Conservation (phyloP, 2,329 filamentous ascomycete species). For the Dothistroma pini region DNA sequence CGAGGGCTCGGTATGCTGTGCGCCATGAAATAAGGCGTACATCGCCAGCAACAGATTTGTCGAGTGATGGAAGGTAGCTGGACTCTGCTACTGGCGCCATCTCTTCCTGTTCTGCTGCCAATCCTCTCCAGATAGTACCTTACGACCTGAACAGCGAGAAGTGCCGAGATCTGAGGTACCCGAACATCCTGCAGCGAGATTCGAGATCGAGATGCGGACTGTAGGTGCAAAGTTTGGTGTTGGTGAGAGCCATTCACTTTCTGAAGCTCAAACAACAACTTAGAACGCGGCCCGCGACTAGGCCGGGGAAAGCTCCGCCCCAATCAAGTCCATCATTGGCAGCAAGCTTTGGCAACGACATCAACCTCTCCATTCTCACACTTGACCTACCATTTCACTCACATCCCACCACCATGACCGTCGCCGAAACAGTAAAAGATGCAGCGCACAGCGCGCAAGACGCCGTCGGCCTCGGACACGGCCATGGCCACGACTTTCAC, state of each 20-base stretch:
- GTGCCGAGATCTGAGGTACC: not conserved
- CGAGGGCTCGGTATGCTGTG: slow-evolving; percentile 53
- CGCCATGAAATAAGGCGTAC: slow-evolving; percentile 70
- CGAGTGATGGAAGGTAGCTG: slow-evolving; percentile 75
- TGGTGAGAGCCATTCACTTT: not conserved
- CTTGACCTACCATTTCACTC: not conserved
- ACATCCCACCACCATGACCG: slow-evolving; percentile 28
- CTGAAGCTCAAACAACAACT: not conserved
- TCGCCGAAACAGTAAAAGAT: slow-evolving; percentile 35
- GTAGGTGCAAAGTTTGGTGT: not conserved
- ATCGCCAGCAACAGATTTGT: slow-evolving; percentile 79
- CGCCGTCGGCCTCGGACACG: slow-evolving; percentile 44
- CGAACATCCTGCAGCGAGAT: not conserved
- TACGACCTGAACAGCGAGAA: not conserved
- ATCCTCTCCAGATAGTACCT: not conserved
- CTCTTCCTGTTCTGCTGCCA: slow-evolving; percentile 2
- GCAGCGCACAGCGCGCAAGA: slow-evolving; percentile 39
- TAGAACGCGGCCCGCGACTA: not conserved
- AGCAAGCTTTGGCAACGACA: not conserved
- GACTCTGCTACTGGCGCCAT: slow-evolving; percentile 15
- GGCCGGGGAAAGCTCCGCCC: not conserved
- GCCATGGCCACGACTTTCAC: slow-evolving; percentile 36
- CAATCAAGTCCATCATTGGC: not conserved
- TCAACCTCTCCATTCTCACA: not conserved
- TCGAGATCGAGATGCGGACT: not conserved